phyloP scores from a whole-genome alignment of 192 early-diverging fungal genomes.

The Podila verticillata region DNA sequence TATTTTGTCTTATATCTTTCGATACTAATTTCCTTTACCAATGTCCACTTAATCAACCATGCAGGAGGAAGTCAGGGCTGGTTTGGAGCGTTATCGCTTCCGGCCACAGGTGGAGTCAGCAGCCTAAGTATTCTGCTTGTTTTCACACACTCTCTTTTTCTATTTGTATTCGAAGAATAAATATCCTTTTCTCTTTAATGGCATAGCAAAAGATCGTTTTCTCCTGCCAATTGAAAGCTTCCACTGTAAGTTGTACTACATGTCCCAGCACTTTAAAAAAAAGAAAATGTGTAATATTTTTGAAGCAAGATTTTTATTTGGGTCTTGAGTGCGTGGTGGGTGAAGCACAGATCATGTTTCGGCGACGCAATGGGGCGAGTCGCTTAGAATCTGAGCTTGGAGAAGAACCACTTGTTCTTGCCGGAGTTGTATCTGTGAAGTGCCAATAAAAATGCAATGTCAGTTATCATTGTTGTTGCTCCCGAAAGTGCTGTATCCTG shows the following conservation, averaged over 20 bases:
- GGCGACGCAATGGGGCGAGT: not conserved
- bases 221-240: too few relatives aligned
- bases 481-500: not conserved
- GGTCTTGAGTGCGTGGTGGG: constrained; percentile 3
- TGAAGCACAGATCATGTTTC: constrained; percentile 2
- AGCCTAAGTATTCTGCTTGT: constrained; percentile 30
- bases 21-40: constrained; percentile 3
- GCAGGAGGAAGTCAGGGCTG: constrained; percentile 60
- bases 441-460: not conserved
- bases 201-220: too few relatives aligned
- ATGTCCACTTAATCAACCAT: not conserved
- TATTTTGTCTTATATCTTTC: not conserved
- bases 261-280: too few relatives aligned
- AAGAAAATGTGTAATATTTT: not conserved
- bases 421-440: constrained; percentile 84
- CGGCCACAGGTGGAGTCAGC: constrained; percentile 49
- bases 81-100: constrained; percentile 55
- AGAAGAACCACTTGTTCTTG: constrained; percentile 99
- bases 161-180: not conserved
- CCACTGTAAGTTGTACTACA: too few relatives aligned
- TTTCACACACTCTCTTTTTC: not conserved
- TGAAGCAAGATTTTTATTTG: constrained; percentile 6
- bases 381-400: constrained; percentile 95
- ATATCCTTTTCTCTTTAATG: too few relatives aligned
- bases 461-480: not conserved